phyloP scores from a whole-genome alignment of 2,329 filamentous ascomycete species.

The Onygenales sp. region DNA sequence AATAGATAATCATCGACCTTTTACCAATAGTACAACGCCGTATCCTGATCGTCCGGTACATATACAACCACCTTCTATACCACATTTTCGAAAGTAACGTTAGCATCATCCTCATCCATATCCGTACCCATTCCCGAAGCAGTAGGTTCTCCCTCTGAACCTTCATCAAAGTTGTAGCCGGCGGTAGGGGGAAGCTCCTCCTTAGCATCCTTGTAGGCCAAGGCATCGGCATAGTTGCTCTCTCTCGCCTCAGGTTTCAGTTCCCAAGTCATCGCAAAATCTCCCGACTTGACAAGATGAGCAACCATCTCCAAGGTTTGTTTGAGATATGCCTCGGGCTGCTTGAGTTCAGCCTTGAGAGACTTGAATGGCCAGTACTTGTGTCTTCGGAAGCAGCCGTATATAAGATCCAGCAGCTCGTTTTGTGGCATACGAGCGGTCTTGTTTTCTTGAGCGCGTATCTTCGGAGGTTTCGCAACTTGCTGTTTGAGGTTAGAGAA shows the following conservation, averaged over 20 bases:
- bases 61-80: slow-evolving; percentile 18
- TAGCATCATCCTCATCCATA: slow-evolving; percentile 56
- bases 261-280: slow-evolving; percentile 78
- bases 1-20: too few species aligned
- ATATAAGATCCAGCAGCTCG: slow-evolving; percentile 77
- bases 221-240: slow-evolving; percentile 36
- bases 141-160: slow-evolving; percentile 40
- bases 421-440: slow-evolving; percentile 81
- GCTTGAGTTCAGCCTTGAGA: slow-evolving; percentile 64
- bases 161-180: slow-evolving; percentile 39
- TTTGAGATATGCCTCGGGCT: slow-evolving; percentile 90
- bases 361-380: slow-evolving; percentile 92
- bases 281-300: slow-evolving; percentile 69
- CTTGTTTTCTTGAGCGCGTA: slow-evolving; percentile 61
- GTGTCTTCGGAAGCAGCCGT: slow-evolving; percentile 73
- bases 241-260: slow-evolving; percentile 61
- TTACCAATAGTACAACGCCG: not conserved
- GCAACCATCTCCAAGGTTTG: slow-evolving; percentile 76
- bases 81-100: slow-evolving; percentile 75
- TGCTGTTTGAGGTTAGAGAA: slow-evolving; percentile 20
- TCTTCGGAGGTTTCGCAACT: slow-evolving; percentile 44
- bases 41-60: not conserved
- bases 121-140: slow-evolving; percentile 45
- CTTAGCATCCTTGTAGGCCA: slow-evolving; percentile 39
- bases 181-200: slow-evolving; percentile 41